Base-by-base conservation (phyloP, 2,329 filamentous ascomycete genomes). In the Fusarium haematococcum region DNA sequence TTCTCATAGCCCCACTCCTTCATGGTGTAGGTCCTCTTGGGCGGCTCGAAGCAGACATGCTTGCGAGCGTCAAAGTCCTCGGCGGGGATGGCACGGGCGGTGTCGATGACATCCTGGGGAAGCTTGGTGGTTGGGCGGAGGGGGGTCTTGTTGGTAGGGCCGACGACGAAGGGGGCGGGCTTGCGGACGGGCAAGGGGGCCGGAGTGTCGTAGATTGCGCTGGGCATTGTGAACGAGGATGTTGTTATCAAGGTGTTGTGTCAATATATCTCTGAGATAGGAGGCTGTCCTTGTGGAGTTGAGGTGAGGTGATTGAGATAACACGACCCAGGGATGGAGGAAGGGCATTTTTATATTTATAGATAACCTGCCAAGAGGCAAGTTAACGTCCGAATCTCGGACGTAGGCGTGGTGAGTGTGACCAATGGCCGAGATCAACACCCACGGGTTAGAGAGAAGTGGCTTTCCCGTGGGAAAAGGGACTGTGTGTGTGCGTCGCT, bases 1-100 rank as follows among this genome's bases (percentile, higher is more conserved):
- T 86, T 85, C 39, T 89, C 85, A 45, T 89, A 88, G 2, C 88
- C 90, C 61, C 92, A 84, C 35, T 92, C 91, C 75, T 88, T 85
- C 91, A 93, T 93, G 20, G 85, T 88, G 75, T 89, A 82, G 52
- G 89, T 82, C 70, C 88, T 86, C 16, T 86, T 83, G 13, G 88
- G 86, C 16, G 85, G 79, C 62, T 86, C 83, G 79, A 87, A 91
- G 27, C 81, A 81, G 20, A 93, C 80, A 77, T 93, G 91, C 78
- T 86, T 88, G 41, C 81, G 76, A 2, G 90, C 86, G 60, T 89
- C 82, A 77, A 93, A 93, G 4, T 62, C 37, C 18, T 54, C 65
- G 6, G 23, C 23, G 1, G 62, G 58, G 5, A 52, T 66, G 10
- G 64, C 69, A 13, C 52, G 52, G 43, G 71, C 69, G 14, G 43